Percentiles rank a stretch among this genome's conserved stretches.
Evolutionary conservation across 2,329 filamentous ascomycete genomes (phyloP).

Genomic region (Fusarium duplospermum): DNA sequence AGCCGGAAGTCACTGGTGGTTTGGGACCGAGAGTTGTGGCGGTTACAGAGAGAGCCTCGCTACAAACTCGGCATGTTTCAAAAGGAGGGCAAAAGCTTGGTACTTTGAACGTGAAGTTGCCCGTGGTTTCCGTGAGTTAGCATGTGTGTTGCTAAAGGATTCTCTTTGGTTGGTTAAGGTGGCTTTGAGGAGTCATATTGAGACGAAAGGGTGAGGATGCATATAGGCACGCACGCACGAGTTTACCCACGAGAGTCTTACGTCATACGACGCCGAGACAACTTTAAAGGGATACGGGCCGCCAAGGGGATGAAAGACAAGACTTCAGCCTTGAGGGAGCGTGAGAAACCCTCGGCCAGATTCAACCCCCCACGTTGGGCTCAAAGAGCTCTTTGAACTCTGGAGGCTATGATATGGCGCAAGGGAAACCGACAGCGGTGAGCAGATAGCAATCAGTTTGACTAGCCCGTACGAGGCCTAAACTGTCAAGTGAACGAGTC

Average conservation of each 20-base stretch:
- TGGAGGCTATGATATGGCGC: background rate
- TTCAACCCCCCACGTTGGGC: background rate
- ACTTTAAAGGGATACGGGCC: background rate
- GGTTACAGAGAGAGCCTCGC: background rate
- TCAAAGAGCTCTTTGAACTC: background rate
- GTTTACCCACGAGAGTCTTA: conserved; percentile 9
- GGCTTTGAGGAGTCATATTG: background rate
- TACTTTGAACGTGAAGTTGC: background rate
- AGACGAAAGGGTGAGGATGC: background rate
- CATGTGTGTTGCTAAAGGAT: background rate
- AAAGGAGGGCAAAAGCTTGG: background rate
- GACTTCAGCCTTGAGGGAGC: background rate
- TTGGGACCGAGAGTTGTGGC: background rate
- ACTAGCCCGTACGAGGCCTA: background rate
- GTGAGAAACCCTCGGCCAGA: background rate
- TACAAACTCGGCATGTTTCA: background rate
- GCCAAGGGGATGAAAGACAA: background rate
- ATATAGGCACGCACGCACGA: background rate
- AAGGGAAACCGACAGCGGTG: conserved; percentile 16
- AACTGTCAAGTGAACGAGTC: background rate
- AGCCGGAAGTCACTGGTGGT: background rate
- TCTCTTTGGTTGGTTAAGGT: background rate
- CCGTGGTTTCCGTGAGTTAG: background rate
- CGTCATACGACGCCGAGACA: conserved; percentile 17
- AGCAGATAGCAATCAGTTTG: conserved; percentile 3